These are phyloP conservation scores for Globisporangium camurandrum DNA, from an alignment of 352 stramenopile species.

Conservation along the genomic window DNA sequence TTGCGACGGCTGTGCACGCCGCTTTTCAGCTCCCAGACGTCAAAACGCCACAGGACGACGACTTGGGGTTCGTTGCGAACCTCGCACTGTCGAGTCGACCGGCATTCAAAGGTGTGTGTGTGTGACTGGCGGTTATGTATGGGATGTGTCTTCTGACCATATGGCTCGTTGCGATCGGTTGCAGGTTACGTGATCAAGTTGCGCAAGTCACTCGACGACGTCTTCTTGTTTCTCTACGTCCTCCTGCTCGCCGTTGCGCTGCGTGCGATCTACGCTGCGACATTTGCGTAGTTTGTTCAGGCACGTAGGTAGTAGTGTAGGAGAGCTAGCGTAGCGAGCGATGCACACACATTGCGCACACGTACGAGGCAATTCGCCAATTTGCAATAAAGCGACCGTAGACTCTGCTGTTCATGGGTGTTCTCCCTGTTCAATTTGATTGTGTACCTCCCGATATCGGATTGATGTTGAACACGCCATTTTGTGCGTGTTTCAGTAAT, in stretches of 20 bases:
- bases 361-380: too few species aligned
- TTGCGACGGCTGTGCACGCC: slow-evolving; percentile 28
- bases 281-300: neutral
- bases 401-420: too few species aligned
- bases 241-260: slow-evolving; percentile 41
- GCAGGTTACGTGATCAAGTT: slow-evolving; percentile 55
- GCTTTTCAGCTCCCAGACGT: slow-evolving; percentile 48
- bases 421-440: too few species aligned
- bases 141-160: neutral
- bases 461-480: too few species aligned
- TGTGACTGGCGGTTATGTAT: neutral
- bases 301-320: neutral
- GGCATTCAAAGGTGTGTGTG: slow-evolving; percentile 43
- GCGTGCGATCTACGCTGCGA: slow-evolving; percentile 30
- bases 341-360: too few species aligned
- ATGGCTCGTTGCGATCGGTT: neutral
- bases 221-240: slow-evolving; percentile 69
- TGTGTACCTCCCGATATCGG: too few species aligned
- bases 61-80: slow-evolving; percentile 60
- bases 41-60: slow-evolving; percentile 53
- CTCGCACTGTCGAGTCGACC: slow-evolving; percentile 48
- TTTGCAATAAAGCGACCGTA: too few species aligned
- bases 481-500: too few species aligned
- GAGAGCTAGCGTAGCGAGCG: neutral
- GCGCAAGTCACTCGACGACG: slow-evolving; percentile 63